Conservation (phyloP, 2,329 filamentous ascomycete species). For the Cytospora chrysosperma region DNA sequence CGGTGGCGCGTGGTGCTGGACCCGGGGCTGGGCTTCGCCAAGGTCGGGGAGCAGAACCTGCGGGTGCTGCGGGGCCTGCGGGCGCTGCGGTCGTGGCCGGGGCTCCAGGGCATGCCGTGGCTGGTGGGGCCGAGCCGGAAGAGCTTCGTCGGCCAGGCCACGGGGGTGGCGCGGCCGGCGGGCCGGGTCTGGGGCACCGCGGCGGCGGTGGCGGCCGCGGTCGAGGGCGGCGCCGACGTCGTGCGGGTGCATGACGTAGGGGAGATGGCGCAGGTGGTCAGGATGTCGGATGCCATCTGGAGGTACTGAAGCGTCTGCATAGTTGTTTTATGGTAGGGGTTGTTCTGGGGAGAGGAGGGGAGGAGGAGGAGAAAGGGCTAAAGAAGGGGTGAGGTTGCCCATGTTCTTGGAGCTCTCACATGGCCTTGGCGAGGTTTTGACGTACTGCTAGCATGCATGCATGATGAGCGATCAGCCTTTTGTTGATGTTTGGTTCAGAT, state of each 20-base stretch:
- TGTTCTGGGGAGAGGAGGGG: too few species aligned
- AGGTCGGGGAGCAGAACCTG: slow-evolving; percentile 77
- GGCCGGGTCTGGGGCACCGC: slow-evolving; percentile 84
- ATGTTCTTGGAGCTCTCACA: too few species aligned
- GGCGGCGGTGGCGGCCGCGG: slow-evolving; percentile 79
- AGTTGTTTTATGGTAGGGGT: too few species aligned
- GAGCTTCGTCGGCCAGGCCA: slow-evolving; percentile 80
- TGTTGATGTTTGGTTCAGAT: too few species aligned
- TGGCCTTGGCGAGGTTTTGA: too few species aligned
- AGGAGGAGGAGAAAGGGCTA: too few species aligned
- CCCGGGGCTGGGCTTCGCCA: slow-evolving; percentile 92
- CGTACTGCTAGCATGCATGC: too few species aligned
- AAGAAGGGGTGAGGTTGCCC: too few species aligned
- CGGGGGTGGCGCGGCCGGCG: slow-evolving; percentile 68
- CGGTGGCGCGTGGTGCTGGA: slow-evolving; percentile 95
- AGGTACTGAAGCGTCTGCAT: slow-evolving; percentile 47
- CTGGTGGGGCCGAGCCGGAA: slow-evolving; percentile 87
- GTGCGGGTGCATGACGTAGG: slow-evolving; percentile 87
- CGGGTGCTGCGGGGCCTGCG: slow-evolving; percentile 69
- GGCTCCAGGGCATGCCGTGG: slow-evolving; percentile 75
- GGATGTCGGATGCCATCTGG: slow-evolving; percentile 93
- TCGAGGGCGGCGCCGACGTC: slow-evolving; percentile 86
- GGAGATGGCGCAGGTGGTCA: slow-evolving; percentile 81
- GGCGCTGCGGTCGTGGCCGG: slow-evolving; percentile 63
- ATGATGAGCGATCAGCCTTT: too few species aligned